Conservation (phyloP, 2,329 filamentous ascomycete species). For the Biscogniauxia mediterranea region DNA sequence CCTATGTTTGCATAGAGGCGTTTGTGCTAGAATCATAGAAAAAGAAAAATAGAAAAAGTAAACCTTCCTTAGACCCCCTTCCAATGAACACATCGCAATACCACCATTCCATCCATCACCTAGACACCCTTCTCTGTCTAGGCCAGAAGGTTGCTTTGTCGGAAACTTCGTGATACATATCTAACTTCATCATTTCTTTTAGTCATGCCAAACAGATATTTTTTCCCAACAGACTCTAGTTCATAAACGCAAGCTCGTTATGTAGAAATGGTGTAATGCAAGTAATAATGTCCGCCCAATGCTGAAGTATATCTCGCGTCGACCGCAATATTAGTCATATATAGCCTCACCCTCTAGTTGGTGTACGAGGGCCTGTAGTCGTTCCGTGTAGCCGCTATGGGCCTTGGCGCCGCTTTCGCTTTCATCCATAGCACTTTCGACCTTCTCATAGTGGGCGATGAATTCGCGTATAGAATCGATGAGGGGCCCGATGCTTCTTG, state of each 20-base stretch:
- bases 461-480: slow-evolving; percentile 56
- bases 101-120: neutral
- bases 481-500: slow-evolving; percentile 44
- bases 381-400: slow-evolving; percentile 35
- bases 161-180: slow-evolving; percentile 1
- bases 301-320: neutral
- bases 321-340: slow-evolving; percentile 20
- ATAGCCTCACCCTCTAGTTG: slow-evolving; percentile 35
- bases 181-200: slow-evolving; percentile 4
- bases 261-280: neutral
- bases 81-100: neutral
- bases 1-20: neutral
- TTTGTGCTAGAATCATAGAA: neutral
- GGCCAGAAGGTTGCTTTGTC: neutral
- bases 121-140: slow-evolving; percentile 1
- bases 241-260: neutral
- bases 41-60: too few relatives aligned
- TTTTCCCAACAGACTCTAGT: slow-evolving; percentile 5
- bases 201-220: slow-evolving; percentile 5
- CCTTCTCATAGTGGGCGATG: slow-evolving; percentile 48
- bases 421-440: slow-evolving; percentile 39
- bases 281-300: neutral
- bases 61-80: neutral
- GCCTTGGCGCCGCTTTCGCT: slow-evolving; percentile 33
- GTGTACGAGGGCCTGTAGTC: slow-evolving; percentile 40